Base-by-base conservation (phyloP, 2,329 filamentous ascomycete genomes). In the Bipolaris sorokiniana region DNA sequence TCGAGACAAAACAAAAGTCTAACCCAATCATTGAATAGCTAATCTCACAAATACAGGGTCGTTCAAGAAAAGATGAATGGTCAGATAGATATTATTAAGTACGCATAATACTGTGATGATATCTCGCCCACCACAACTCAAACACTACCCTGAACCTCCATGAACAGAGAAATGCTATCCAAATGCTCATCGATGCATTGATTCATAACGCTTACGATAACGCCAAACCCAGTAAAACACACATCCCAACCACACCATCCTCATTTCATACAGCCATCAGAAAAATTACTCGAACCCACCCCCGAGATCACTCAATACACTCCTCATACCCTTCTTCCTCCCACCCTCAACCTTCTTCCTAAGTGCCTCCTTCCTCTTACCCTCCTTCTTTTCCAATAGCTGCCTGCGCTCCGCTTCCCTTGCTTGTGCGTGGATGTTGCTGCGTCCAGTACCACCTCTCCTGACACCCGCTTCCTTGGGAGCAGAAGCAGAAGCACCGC, bases 341-440 rank as follows among this genome's bases (percentile, higher is more conserved):
- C 61, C 65, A 16, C 61, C 63, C n/a, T 62, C 62, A 0, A 78
- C 78, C 70, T 78, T 79, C 70, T 71, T 78, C 71, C 66, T 76
- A 59, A 83, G 71, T 46, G 76, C 78, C 61, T 82, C 81, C 60
- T 80, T 79, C 69, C 82, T 80, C 69, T 79, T 79, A 59, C 75
- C 79, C 45, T 85, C 79, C 62, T 81, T 80, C 66, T 79, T 81
- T 65, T 86, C 84, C 16, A 83, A 58, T 63, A 80, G 73, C 18
- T 74, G 76, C 64, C 75, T 77, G 57, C 85, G 79, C 75, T 87
- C 85, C 65, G 81, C 81, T 70, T 86, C 85, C 53, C 86, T 75
- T 1, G 83, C 83, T 59, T 84, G 84, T 18, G 84, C 86, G 62
- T 86, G 85, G 9, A 87, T 83, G 44, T 83, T 83, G 26, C 82